These are phyloP conservation scores for Diacronema lutheri DNA, from an alignment of 78 protist species.

Conservation along the genomic window DNA sequence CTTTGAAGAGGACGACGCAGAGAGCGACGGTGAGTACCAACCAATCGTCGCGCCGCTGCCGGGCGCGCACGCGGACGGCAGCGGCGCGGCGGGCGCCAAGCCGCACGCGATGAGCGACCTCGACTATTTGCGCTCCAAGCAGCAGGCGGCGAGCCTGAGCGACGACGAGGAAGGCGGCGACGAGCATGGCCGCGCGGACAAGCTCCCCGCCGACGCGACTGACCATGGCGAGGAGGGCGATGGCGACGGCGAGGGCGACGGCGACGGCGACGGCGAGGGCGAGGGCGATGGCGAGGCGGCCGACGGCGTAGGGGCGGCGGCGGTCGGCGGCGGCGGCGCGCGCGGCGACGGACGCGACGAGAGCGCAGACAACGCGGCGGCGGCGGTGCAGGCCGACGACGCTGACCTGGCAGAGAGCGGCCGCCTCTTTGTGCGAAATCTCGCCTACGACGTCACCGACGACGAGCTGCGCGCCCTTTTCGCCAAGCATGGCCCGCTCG, in stretches of 20 bases:
- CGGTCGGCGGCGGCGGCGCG: background rate
- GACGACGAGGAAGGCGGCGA: background rate
- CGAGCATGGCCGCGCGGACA: background rate
- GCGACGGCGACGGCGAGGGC: background rate
- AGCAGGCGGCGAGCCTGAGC: background rate
- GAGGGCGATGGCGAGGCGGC: background rate
- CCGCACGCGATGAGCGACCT: no score
- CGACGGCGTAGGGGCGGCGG: background rate
- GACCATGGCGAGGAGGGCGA: constrained; percentile 30
- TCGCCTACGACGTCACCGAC: constrained; percentile 69
- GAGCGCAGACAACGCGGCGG: background rate
- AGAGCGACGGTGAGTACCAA: constrained; percentile 27
- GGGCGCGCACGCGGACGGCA: no score
- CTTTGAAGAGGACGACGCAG: constrained; percentile 16
- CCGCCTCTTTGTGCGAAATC: constrained; percentile 70
- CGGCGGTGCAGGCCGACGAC: constrained; percentile 23
- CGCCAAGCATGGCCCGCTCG: constrained; percentile 48
- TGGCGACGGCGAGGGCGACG: background rate
- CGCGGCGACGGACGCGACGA: background rate
- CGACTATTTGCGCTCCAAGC: no score
- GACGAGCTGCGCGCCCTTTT: constrained; percentile 53
- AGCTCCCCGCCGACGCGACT: background rate
- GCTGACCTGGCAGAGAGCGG: constrained; percentile 38
- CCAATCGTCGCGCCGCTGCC: no score
- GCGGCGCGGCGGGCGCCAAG: no score